phyloP scores from a whole-genome alignment of 2,329 filamentous ascomycete species.

The Tolypocladium endophyticum region DNA sequence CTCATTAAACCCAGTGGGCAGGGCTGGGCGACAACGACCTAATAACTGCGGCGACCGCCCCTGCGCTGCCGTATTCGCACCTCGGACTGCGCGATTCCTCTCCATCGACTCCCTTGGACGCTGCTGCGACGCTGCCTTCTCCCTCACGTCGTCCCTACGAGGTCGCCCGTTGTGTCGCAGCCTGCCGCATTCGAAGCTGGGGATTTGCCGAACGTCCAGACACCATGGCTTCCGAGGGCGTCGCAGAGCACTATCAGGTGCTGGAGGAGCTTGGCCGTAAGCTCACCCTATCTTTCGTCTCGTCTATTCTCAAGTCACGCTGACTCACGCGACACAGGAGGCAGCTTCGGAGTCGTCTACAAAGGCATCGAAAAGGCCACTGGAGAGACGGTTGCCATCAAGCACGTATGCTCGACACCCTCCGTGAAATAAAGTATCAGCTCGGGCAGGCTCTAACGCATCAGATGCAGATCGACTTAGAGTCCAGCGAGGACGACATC shows the following conservation, averaged over 20 bases:
- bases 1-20: conserved; percentile 4
- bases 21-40: neutral
- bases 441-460: neutral
- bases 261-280: conserved; percentile 91
- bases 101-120: conserved; percentile 1
- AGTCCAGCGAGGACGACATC: conserved; percentile 97
- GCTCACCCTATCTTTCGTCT: conserved; percentile 24
- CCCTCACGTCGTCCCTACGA: neutral
- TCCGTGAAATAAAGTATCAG: neutral
- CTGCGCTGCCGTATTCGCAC: neutral
- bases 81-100: neutral
- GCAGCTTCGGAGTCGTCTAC: conserved; percentile 94
- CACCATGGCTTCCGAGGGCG: conserved; percentile 49
- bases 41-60: neutral
- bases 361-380: conserved; percentile 88
- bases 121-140: neutral
- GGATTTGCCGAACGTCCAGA: conserved; percentile 13
- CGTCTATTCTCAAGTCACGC: neutral
- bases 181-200: conserved; percentile 2
- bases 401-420: conserved; percentile 57
- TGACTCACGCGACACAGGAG: conserved; percentile 45
- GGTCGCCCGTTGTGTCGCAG: neutral
- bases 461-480: conserved; percentile 73
- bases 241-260: conserved; percentile 85
- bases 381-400: conserved; percentile 90